Evolutionary conservation across 1,284 basidiomycete species (phyloP), one percentile per base, ranked within the genome.

Genomic region (Sanghuangporus weigelae): DNA sequence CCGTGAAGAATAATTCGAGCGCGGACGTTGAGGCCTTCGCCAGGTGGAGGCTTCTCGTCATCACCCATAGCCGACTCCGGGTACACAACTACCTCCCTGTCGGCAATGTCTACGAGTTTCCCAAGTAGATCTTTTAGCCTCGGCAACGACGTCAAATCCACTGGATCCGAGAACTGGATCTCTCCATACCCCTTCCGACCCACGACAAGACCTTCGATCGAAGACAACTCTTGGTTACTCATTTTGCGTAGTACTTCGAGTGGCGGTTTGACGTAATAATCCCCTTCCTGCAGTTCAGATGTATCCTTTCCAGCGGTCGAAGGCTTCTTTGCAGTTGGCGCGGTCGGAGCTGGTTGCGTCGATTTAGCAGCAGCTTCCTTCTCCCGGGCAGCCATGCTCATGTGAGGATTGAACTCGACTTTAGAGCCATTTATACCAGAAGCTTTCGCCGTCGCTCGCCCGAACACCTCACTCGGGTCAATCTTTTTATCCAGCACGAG

Each of bases 31-130:
- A 99, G 80, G 12, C 96, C 97, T 40, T 88, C 80, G 31, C 96
- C 95, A 31, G 86, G 81, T 5, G 85, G 82, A 1, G 92, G 91
- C 71, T 95, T 94, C 42, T 46, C 44, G 44, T 78, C 76, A 73
- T 93, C 87, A 57, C 81, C 82, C 21, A 89, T 85, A 61, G 89
- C 87, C 63, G 85, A 87, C 67, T 97, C 94, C 2, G 95, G 95
- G 75, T 99, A 99, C 57, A 99, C 95, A 63, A 86, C 89, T 70
- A 93, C 92, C 74, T 97, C 93, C 78, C 93, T 92, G 73, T 94
- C 89, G 64, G 95, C 91, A 72, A 99, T 95, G 59, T 90, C 83
- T 46, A 99, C 86, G 66, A 95, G 83, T 62, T 89, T 86, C n/a
- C 96, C 97, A 5, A 95, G 81, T 38, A 99, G 83, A 61, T 89